phyloP scores from a whole-genome alignment of 2,329 filamentous ascomycete genomes.

The Fusarium guadeloupense region DNA sequence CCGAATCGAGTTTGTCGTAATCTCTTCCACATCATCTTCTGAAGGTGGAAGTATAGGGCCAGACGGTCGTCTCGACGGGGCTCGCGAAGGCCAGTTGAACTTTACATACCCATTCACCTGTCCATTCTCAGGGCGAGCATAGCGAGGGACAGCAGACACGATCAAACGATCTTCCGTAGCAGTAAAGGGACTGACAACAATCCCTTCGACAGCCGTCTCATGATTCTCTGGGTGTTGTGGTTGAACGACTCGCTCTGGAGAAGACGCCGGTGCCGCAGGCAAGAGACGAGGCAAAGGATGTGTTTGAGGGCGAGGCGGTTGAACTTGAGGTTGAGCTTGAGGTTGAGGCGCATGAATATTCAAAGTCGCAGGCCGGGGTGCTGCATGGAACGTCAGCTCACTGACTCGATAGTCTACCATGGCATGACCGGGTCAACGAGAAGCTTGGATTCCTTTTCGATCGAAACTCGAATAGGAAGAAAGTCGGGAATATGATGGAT shows the following conservation, averaged over 20 bases:
- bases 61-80: conserved; percentile 24
- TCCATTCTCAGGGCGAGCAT: conserved; percentile 46
- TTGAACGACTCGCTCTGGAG: conserved; percentile 8
- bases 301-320: conserved; percentile 11
- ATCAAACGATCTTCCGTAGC: conserved; percentile 46
- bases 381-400: conserved; percentile 46
- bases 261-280: conserved; percentile 13
- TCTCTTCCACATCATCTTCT: conserved; percentile 28
- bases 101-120: conserved; percentile 53
- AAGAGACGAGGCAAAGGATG: conserved; percentile 30
- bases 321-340: conserved; percentile 13
- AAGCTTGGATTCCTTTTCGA: conserved; percentile 24
- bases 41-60: conserved; percentile 7
- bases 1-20: conserved; percentile 17
- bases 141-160: conserved; percentile 35
- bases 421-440: conserved; percentile 34
- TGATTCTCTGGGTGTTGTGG: conserved; percentile 15
- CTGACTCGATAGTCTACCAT: conserved; percentile 41
- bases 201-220: conserved; percentile 6
- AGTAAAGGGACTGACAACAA: conserved; percentile 47
- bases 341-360: conserved; percentile 26
- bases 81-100: conserved; percentile 48
- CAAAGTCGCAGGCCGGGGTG: conserved; percentile 29
- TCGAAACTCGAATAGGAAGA: conserved; percentile 20
- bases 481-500: conserved; percentile 27